Conservation (phyloP, 257 asterid genomes). For the Primulina eburnea region DNA sequence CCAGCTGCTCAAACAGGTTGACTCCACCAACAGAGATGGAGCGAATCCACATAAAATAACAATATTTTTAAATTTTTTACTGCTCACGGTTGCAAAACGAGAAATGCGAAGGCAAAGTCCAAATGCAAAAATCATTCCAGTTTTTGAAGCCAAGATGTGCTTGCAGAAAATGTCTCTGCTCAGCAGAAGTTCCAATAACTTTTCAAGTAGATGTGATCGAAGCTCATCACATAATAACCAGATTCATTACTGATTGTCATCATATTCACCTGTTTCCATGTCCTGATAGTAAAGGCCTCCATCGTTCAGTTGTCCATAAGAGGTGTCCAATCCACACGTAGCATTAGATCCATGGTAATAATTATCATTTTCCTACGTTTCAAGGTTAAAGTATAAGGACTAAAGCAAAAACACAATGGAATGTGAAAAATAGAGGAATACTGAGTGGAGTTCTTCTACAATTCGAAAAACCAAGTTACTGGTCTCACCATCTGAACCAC, state of each 20-base stretch:
- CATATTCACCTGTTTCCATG: conserved; percentile 14
- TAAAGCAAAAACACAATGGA: neutral
- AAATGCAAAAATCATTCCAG: neutral
- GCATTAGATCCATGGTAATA: conserved; percentile 11
- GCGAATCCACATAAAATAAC: neutral
- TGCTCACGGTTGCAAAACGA: neutral
- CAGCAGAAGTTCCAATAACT: neutral
- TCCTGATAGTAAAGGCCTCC: neutral
- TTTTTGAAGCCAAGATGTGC: neutral
- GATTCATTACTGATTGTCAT: conserved; percentile 18
- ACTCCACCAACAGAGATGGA: neutral
- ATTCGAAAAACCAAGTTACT: neutral
- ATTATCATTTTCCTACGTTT: conserved; percentile 9
- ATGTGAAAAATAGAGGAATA: neutral
- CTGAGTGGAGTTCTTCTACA: neutral
- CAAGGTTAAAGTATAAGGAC: neutral
- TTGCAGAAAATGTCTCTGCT: neutral
- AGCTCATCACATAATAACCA: conserved; percentile 18
- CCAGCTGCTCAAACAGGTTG: neutral
- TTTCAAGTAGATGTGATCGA: neutral
- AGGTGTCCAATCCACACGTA: neutral
- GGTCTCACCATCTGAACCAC: conserved; percentile 13
- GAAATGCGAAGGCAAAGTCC: neutral
- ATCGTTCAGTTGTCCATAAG: neutral
- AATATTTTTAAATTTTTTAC: too few species aligned